Percentiles rank a stretch among this genome's conserved stretches.
Evolutionary conservation across 108 stramenopile genomes (phyloP).

Genomic region (Schizochytrium sp.): DNA sequence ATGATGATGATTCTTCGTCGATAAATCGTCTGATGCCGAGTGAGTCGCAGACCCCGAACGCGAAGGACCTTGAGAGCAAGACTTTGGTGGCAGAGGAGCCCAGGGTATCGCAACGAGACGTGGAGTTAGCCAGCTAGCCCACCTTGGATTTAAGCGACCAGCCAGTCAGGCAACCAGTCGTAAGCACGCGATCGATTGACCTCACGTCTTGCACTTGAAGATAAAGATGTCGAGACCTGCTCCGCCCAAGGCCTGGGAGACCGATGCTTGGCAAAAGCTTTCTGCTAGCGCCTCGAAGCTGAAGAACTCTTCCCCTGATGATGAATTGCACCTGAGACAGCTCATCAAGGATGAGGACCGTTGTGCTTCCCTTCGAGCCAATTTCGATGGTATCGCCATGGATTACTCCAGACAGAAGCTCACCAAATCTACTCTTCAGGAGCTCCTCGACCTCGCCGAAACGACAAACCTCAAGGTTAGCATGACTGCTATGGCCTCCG

Average conservation of each 20-base stretch:
- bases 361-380: neutral
- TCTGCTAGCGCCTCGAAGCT: slow-evolving; percentile 8
- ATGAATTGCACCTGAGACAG: slow-evolving; percentile 18
- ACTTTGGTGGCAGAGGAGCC: no score
- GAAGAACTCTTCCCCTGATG: neutral
- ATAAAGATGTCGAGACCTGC: neutral
- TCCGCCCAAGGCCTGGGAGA: slow-evolving; percentile 9
- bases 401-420: slow-evolving; percentile 97
- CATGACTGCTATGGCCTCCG: slow-evolving; percentile 88
- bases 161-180: no score
- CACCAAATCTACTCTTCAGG: slow-evolving; percentile 82
- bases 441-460: slow-evolving; percentile 91
- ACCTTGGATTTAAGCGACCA: no score
- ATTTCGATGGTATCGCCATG: slow-evolving; percentile 78
- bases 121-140: no score
- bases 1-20: no score
- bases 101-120: no score
- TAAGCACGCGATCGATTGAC: no score
- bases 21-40: no score
- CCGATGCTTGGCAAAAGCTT: slow-evolving; percentile 23
- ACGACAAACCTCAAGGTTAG: slow-evolving; percentile 81
- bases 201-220: no score
- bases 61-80: no score
- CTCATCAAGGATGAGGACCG: slow-evolving; percentile 62
- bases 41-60: no score